These are phyloP conservation scores for Physcomitrium patens DNA, from an alignment of 225 moss, liverwort and hornwort species.

Conservation along the genomic window DNA sequence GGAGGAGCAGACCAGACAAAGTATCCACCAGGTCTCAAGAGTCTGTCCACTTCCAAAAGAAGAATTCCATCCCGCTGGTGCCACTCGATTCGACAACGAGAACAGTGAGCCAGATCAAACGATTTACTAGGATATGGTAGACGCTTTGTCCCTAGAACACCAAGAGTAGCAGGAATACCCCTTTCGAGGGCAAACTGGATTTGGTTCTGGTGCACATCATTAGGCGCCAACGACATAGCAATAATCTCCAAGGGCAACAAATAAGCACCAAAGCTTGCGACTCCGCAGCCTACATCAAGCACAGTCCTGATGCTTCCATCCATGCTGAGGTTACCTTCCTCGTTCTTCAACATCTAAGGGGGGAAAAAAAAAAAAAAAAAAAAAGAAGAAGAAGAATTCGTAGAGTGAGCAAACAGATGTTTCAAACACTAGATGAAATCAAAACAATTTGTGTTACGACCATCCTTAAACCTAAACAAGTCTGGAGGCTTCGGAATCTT, in stretches of 20 bases:
- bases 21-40: conserved; percentile 91
- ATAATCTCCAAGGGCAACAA: conserved; percentile 79
- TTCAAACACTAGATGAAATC: neutral
- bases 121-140: conserved; percentile 96
- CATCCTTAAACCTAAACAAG: neutral
- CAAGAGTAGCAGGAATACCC: conserved; percentile 94
- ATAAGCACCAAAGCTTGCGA: conserved; percentile 96
- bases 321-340: conserved; percentile 79
- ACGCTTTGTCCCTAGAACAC: conserved; percentile 95
- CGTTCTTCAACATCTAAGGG: conserved; percentile 79
- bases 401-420: conserved; percentile 22
- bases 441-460: neutral
- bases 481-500: neutral
- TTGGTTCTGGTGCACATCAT: conserved; percentile 96
- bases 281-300: conserved; percentile 97
- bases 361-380: neutral
- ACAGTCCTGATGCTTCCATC: conserved; percentile 88
- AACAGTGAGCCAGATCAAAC: conserved; percentile 96
- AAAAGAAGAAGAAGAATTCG: neutral
- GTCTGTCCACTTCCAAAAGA: conserved; percentile 91
- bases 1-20: conserved; percentile 99
- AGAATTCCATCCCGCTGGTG: conserved; percentile 90
- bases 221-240: conserved; percentile 97
- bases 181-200: conserved; percentile 98
- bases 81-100: conserved; percentile 99